These are phyloP conservation scores for Rhodosporidiobolus sp. DNA, from an alignment of 768 basidiomycete genomes.

Conservation along the genomic window DNA sequence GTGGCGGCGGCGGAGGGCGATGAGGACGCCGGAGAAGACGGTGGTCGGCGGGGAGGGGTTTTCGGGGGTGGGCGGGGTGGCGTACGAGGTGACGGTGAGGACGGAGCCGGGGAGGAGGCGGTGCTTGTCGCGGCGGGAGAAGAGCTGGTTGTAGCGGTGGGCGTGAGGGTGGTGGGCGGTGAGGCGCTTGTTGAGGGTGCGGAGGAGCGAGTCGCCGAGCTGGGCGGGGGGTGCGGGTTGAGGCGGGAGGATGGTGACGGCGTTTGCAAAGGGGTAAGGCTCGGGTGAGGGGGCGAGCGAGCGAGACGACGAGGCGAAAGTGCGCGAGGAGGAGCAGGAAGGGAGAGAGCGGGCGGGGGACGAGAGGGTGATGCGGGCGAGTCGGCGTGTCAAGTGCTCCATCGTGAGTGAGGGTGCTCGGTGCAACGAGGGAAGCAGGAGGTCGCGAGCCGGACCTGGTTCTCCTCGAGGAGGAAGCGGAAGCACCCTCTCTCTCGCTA, in stretches of 20 bases:
- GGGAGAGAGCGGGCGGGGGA: not conserved
- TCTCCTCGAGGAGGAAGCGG: not conserved
- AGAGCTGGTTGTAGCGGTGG: constrained; percentile 54
- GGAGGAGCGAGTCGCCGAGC: constrained; percentile 24
- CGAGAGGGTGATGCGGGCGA: no score
- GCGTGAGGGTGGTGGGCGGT: constrained; percentile 24
- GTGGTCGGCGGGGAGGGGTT: constrained; percentile 41
- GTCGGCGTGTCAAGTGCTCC: not conserved
- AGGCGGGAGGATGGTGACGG: constrained; percentile 3
- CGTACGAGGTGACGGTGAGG: constrained; percentile 69
- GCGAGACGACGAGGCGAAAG: not conserved
- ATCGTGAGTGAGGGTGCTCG: not conserved
- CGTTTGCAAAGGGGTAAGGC: constrained; percentile 30
- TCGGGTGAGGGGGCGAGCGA: not conserved
- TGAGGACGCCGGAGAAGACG: constrained; percentile 79
- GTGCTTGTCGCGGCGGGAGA: constrained; percentile 65
- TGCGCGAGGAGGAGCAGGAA: not conserved
- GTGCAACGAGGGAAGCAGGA: not conserved
- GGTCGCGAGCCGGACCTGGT: not conserved
- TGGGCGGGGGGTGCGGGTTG: not conserved
- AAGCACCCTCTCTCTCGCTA: no score
- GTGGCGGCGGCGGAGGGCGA: constrained; percentile 65
- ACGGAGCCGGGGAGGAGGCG: constrained; percentile 81
- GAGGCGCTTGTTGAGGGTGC: constrained; percentile 36
- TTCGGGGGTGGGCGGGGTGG: constrained; percentile 62